Evolutionary conservation across 768 basidiomycete species (phyloP).

Genomic region (Trametopsis cervina): DNA sequence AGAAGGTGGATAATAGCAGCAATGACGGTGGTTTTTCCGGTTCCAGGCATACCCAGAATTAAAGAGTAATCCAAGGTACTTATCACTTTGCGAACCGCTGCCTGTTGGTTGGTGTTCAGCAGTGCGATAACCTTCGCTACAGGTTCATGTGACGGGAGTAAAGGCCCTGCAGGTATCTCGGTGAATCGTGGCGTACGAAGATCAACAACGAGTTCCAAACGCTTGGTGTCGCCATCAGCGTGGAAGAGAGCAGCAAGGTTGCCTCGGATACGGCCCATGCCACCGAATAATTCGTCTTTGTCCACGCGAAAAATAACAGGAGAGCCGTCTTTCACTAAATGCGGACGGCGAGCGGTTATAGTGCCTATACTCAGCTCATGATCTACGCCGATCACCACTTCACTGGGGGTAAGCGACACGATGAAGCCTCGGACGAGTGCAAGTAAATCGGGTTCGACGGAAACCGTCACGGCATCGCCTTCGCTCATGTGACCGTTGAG

Average conservation of each 20-base stretch:
- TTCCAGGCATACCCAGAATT: slow-evolving; percentile 96
- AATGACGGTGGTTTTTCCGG: slow-evolving; percentile 95
- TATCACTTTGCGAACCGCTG: slow-evolving; percentile 69
- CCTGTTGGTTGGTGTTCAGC: slow-evolving; percentile 66
- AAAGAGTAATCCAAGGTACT: slow-evolving; percentile 85
- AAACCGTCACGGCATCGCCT: slow-evolving; percentile 83
- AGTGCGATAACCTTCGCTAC: slow-evolving; percentile 12
- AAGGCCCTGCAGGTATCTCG: slow-evolving; percentile 6
- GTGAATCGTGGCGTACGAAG: slow-evolving; percentile 63
- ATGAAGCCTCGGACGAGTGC: slow-evolving; percentile 84
- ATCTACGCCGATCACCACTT: slow-evolving; percentile 77
- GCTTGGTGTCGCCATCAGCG: slow-evolving; percentile 58
- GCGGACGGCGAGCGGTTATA: slow-evolving; percentile 30
- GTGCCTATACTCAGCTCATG: slow-evolving; percentile 54
- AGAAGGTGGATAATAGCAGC: slow-evolving; percentile 79
- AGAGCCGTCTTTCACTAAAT: slow-evolving; percentile 12
- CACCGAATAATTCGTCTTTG: slow-evolving; percentile 84
- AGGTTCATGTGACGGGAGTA: slow-evolving; percentile 25
- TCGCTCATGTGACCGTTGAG: slow-evolving; percentile 72
- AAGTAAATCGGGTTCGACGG: slow-evolving; percentile 80
- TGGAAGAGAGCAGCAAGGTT: slow-evolving; percentile 90
- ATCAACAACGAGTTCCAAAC: slow-evolving; percentile 78
- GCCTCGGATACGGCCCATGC: slow-evolving; percentile 83
- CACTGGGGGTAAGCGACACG: slow-evolving; percentile 53
- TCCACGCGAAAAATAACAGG: slow-evolving; percentile 74